Evolutionary conservation across 345 rosid genomes (phyloP).

Genomic region (Hypericum androsaemum): DNA sequence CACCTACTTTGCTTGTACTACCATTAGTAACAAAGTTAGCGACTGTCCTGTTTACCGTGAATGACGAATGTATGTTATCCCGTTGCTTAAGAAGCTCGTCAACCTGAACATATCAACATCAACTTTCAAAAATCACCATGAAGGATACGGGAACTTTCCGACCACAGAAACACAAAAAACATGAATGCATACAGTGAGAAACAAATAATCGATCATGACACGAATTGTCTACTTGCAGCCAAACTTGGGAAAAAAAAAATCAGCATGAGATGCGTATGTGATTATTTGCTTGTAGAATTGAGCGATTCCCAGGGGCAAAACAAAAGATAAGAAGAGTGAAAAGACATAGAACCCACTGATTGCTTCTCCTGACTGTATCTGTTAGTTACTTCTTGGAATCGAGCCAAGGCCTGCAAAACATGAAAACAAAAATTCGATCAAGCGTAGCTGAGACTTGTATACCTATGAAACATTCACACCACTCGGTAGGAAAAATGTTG

Average conservation of each 20-base stretch:
- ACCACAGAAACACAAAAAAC: too few species aligned
- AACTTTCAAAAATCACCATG: too few species aligned
- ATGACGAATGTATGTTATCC: constrained; percentile 63
- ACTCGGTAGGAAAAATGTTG: constrained; percentile 4
- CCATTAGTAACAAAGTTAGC: constrained; percentile 36
- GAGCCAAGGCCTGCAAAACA: constrained; percentile 73
- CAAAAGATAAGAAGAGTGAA: not conserved
- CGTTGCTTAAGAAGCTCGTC: constrained; percentile 87
- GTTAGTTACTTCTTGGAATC: constrained; percentile 94
- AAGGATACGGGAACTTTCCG: too few species aligned
- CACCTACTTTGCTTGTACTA: constrained; percentile 57
- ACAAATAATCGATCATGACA: too few species aligned
- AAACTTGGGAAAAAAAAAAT: too few species aligned
- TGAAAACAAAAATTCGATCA: constrained; percentile 4
- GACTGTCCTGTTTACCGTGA: constrained; percentile 43
- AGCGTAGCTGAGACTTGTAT: not conserved
- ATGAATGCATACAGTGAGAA: too few species aligned
- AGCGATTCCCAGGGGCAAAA: constrained; percentile 9
- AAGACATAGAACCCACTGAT: constrained; percentile 41
- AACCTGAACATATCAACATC: constrained; percentile 38
- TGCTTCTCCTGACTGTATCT: constrained; percentile 86
- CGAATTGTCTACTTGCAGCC: too few species aligned
- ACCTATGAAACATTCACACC: not conserved
- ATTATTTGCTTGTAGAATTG: not conserved
- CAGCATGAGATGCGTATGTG: not conserved